These are phyloP conservation scores for Neurospora africana DNA, from an alignment of 495 filamentous ascomycete species.

Conservation along the genomic window DNA sequence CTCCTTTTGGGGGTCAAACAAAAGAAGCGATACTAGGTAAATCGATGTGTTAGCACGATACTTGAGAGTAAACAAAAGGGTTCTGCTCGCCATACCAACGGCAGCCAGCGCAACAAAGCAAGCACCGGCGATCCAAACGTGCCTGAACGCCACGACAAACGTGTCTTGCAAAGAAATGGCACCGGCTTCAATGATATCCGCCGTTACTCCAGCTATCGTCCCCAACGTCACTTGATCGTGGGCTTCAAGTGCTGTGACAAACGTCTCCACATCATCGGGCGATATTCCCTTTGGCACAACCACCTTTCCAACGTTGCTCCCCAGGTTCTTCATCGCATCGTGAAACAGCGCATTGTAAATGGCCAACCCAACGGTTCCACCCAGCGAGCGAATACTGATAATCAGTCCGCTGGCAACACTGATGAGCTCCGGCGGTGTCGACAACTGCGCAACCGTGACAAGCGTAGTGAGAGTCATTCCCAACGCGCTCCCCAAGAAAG, in stretches of 20 bases:
- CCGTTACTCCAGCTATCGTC: slow-evolving; percentile 11
- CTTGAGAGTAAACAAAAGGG: background rate
- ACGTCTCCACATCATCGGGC: slow-evolving; percentile 2
- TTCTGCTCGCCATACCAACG: slow-evolving; percentile 8
- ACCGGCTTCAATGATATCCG: slow-evolving; percentile 11
- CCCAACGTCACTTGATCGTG: slow-evolving; percentile 8
- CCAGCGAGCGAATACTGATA: slow-evolving; percentile 22
- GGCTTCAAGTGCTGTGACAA: slow-evolving; percentile 12
- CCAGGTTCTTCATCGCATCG: slow-evolving; percentile 6
- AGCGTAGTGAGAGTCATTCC: slow-evolving; percentile 20
- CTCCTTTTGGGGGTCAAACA: slow-evolving; percentile 12
- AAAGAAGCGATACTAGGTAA: slow-evolving; percentile 7
- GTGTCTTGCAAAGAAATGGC: slow-evolving; percentile 13
- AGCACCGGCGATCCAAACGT: slow-evolving; percentile 21
- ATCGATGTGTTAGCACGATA: background rate
- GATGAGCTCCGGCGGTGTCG: slow-evolving; percentile 23
- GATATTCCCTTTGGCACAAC: slow-evolving; percentile 14
- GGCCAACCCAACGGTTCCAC: slow-evolving; percentile 24
- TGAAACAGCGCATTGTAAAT: slow-evolving; percentile 21
- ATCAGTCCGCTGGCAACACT: slow-evolving; percentile 22
- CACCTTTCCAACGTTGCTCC: slow-evolving; percentile 12
- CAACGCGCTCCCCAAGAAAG: slow-evolving; percentile 19
- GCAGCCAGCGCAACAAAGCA: slow-evolving; percentile 17
- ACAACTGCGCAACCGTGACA: slow-evolving; percentile 23
- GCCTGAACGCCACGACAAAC: slow-evolving; percentile 14